These are phyloP conservation scores for Zalaria sp. DNA, from an alignment of 2,329 filamentous ascomycete genomes.

Conservation along the genomic window DNA sequence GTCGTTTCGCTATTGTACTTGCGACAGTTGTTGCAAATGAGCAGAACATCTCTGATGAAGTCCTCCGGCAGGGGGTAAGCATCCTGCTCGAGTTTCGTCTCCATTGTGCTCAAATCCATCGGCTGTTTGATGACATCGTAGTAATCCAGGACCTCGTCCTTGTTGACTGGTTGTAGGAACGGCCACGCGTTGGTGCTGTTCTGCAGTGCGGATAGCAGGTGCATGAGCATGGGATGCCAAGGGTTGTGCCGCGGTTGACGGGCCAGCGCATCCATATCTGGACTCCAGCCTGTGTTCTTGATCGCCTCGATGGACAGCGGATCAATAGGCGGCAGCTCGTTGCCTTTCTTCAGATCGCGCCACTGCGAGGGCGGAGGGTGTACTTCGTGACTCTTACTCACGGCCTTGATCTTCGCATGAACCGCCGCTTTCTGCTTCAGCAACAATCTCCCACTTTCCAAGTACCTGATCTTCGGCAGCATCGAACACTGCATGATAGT, in stretches of 20 bases:
- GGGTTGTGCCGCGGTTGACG: slow-evolving; percentile 90
- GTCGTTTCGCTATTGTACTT: slow-evolving; percentile 95
- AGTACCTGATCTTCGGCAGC: slow-evolving; percentile 86
- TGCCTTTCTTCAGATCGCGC: slow-evolving; percentile 45
- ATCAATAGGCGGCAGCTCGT: slow-evolving; percentile 53
- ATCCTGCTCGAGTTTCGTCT: slow-evolving; percentile 85
- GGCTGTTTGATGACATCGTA: slow-evolving; percentile 97
- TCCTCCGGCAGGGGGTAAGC: slow-evolving; percentile 85
- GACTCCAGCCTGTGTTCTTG: slow-evolving; percentile 81
- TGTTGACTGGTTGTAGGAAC: slow-evolving; percentile 84
- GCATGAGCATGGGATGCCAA: slow-evolving; percentile 87
- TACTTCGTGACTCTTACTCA: slow-evolving; percentile 75
- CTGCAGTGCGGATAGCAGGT: slow-evolving; percentile 87
- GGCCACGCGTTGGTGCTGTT: slow-evolving; percentile 92
- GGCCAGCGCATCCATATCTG: slow-evolving; percentile 93
- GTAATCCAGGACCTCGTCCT: slow-evolving; percentile 95
- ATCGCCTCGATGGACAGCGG: slow-evolving; percentile 80
- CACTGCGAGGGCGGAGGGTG: slow-evolving; percentile 77
- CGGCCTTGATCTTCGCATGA: slow-evolving; percentile 84
- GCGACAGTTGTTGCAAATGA: slow-evolving; percentile 90
- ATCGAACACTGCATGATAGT: slow-evolving; percentile 99
- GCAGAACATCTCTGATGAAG: slow-evolving; percentile 73
- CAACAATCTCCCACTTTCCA: slow-evolving; percentile 85
- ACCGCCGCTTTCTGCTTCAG: slow-evolving; percentile 95
- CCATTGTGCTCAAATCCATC: slow-evolving; percentile 95